Evolutionary conservation across 1,139 yeast species (phyloP).

Genomic region (Pichia norvegensis): DNA sequence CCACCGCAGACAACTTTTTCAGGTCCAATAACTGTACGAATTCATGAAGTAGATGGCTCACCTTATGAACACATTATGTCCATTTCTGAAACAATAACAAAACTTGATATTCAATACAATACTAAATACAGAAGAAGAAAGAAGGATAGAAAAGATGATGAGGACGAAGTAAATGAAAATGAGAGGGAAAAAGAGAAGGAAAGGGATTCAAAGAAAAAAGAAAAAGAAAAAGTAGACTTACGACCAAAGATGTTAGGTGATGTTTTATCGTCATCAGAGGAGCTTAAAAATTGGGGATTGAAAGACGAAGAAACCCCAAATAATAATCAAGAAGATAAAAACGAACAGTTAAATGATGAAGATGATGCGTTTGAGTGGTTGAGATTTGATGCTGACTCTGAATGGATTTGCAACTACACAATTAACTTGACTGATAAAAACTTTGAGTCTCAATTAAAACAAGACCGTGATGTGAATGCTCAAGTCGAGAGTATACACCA

Average conservation of each 20-base stretch:
- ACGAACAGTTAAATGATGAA: conserved; percentile 32
- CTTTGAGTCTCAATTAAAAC: conserved; percentile 89
- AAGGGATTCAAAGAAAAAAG: conserved; percentile 26
- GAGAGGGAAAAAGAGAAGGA: conserved; percentile 30
- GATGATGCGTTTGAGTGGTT: conserved; percentile 94
- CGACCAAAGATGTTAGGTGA: conserved; percentile 70
- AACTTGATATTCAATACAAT: conserved; percentile 88
- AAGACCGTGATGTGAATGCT: conserved; percentile 94
- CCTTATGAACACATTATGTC: conserved; percentile 98
- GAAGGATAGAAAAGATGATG: conserved; percentile 34
- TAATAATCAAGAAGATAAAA: conserved; percentile 41
- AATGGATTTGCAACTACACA: conserved; percentile 82
- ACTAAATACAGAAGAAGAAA: conserved; percentile 75
- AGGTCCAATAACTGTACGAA: conserved; percentile 95
- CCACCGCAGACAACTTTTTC: conserved; percentile 49
- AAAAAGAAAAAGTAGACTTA: conserved; percentile 28
- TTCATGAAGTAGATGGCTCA: conserved; percentile 98
- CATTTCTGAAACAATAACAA: conserved; percentile 75
- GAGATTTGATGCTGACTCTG: conserved; percentile 92
- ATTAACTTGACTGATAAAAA: conserved; percentile 91
- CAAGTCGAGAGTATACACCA: conserved; percentile 77
- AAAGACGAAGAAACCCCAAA: conserved; percentile 59
- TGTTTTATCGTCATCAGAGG: conserved; percentile 53
- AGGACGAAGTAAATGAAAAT: conserved; percentile 23
- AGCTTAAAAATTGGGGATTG: conserved; percentile 64